Evolutionary conservation across 1,284 basidiomycete species (phyloP), one percentile per base, ranked within the genome.

Genomic region (Ceratobasidium sp.): DNA sequence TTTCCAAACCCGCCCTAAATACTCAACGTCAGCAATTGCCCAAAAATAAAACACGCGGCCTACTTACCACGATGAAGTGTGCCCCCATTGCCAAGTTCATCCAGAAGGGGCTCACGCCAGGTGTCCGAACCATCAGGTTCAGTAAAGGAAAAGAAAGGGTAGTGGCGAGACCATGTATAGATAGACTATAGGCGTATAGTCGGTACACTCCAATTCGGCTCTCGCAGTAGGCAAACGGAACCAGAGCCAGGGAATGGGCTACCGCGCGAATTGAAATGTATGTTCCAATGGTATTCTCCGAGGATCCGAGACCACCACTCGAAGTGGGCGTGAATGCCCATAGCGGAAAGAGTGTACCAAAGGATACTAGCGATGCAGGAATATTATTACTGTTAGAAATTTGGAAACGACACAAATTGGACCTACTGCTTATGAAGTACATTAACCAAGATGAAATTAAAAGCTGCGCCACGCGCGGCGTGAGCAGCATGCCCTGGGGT

Each of bases 261-360:
- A 72, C 49, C 19, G 68, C 54, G 3, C 68, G 68, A 37, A 56
- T 29, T 2, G 68, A 72, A 6, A 72, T 72, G 37, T 61, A 72
- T 1, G 43, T 37, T 27, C 56, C 68, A 16, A 72, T 72, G 13
- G 27, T 37, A 16, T 49, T 39, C 24, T 72, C 68, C 11, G 68
- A 51, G 22, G 68, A 56, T 22, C 68, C 68, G n/a, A 72, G 68
- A 19, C 68, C 68, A 16, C 68, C 68, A 24, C 37, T 61, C 1
- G 56, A 34, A 43, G 61, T 61, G 11, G 68, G 68, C 31, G 68
- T 72, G 53, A 61, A 72, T 22, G 68, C 68, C 68, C 68, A 72
- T 19, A 72, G 34, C 2, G 66, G 66, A 19, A 72, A 72, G 29
- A 72, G 31, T 19, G 58, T 1, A 39, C 31, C 49, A 24, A 61